Evolutionary conservation across 495 filamentous ascomycete genomes (phyloP).

Genomic region (Diplogelasinospora grovesii): DNA sequence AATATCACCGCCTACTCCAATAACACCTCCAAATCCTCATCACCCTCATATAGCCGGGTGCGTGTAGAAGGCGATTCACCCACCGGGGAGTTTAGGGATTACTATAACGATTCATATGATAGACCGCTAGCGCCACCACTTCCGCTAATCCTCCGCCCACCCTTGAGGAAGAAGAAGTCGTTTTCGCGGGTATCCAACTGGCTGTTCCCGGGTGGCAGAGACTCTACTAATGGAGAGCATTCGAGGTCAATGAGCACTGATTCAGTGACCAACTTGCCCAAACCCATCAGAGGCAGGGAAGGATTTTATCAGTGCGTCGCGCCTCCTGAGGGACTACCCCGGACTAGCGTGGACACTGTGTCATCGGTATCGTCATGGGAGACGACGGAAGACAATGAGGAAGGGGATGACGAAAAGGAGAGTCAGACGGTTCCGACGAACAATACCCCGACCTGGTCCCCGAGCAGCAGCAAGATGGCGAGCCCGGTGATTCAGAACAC

Average conservation of each 20-base stretch:
- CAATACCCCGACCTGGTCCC: slow-evolving; percentile 39
- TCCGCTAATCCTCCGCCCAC: slow-evolving; percentile 43
- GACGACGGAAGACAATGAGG: slow-evolving; percentile 8
- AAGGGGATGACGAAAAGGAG: slow-evolving; percentile 7
- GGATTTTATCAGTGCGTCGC: slow-evolving; percentile 50
- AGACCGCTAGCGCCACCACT: slow-evolving; percentile 45
- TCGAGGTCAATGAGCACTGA: slow-evolving; percentile 36
- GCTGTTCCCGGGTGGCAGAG: slow-evolving; percentile 35
- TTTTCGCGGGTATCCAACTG: slow-evolving; percentile 50
- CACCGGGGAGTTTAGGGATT: neutral
- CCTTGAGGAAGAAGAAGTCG: slow-evolving; percentile 51
- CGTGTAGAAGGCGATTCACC: neutral
- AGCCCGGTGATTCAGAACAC: slow-evolving; percentile 28
- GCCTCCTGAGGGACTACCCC: slow-evolving; percentile 16
- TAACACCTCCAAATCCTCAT: neutral
- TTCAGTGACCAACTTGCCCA: slow-evolving; percentile 42
- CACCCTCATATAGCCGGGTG: too few species aligned
- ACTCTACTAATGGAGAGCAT: too few species aligned
- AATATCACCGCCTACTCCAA: neutral
- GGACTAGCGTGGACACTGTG: slow-evolving; percentile 31
- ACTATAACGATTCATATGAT: slow-evolving; percentile 14
- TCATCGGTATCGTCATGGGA: slow-evolving; percentile 34
- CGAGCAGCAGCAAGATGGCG: too few species aligned
- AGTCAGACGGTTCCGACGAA: slow-evolving; percentile 30
- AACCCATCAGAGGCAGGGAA: slow-evolving; percentile 37